These are phyloP conservation scores for Cryptosporidium andersoni DNA, from an alignment of 169 alveolate species.

Conservation along the genomic window DNA sequence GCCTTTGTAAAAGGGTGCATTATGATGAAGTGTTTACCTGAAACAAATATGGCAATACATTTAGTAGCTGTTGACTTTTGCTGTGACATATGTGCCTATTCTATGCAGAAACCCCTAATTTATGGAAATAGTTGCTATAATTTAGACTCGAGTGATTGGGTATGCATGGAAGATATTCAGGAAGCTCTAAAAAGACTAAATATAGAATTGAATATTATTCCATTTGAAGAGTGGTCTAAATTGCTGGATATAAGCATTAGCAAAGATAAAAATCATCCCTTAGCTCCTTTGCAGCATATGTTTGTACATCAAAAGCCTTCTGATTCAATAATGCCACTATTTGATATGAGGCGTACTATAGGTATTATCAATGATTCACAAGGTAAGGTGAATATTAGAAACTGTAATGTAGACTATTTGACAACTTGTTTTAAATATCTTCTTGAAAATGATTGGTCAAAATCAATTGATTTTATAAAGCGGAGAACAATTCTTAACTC, in stretches of 20 bases:
- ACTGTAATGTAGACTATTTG: constrained; percentile 26
- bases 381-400: not conserved
- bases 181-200: constrained; percentile 15
- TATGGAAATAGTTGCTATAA: constrained; percentile 32
- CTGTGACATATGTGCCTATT: constrained; percentile 35
- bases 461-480: constrained; percentile 18
- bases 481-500: not conserved
- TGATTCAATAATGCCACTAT: constrained; percentile 65
- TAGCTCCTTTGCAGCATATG: constrained; percentile 64
- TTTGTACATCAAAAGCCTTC: constrained; percentile 52
- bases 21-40: constrained; percentile 46
- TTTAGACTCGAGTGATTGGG: constrained; percentile 47
- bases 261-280: constrained; percentile 38
- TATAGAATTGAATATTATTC: constrained; percentile 18
- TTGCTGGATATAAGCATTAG: constrained; percentile 7
- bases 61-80: constrained; percentile 65
- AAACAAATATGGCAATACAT: constrained; percentile 60
- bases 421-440: constrained; percentile 39
- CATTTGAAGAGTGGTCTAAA: constrained; percentile 51
- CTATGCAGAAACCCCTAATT: constrained; percentile 13
- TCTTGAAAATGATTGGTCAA: constrained; percentile 41
- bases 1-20: constrained; percentile 68
- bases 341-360: constrained; percentile 56
- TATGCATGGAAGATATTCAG: constrained; percentile 31
- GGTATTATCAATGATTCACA: constrained; percentile 5